A percentile compares a stretch with the other conserved stretches of the same genome.
Conservation (phyloP, 352 stramenopile genomes). For the Globisporangium camurandrum region DNA sequence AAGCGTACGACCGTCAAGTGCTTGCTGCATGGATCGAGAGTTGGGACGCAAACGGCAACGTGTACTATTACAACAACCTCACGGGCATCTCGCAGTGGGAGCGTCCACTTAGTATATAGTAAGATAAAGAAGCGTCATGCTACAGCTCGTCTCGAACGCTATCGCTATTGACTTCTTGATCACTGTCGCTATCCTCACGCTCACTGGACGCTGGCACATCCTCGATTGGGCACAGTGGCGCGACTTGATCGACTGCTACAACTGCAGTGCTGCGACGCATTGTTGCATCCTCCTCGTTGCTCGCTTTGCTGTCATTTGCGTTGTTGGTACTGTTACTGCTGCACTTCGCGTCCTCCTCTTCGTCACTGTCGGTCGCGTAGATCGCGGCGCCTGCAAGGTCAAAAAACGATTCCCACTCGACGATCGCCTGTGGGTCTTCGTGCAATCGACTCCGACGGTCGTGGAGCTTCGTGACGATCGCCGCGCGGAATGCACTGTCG, state of each 20-base stretch:
- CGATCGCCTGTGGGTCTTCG: constrained; percentile 29
- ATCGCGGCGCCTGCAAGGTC: constrained; percentile 30
- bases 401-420: constrained; percentile 73
- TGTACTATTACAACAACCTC: constrained; percentile 58
- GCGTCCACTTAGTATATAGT: constrained; percentile 11
- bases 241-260: too few species aligned
- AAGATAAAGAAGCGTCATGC: neutral
- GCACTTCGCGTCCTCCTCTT: neutral
- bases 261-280: too few species aligned
- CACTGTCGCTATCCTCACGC: neutral
- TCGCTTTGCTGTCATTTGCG: neutral
- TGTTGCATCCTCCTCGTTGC: neutral
- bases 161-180: too few species aligned
- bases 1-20: constrained; percentile 22
- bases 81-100: constrained; percentile 55
- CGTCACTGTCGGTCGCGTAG: constrained; percentile 14
- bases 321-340: neutral
- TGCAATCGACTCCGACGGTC: constrained; percentile 31
- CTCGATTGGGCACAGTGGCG: neutral
- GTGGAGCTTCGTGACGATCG: constrained; percentile 38
- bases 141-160: constrained; percentile 1
- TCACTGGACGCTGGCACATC: neutral
- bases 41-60: constrained; percentile 41
- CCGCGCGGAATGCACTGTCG: constrained; percentile 31
- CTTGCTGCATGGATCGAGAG: constrained; percentile 32